Conservation (phyloP, 106 monocot genomes). For the Phalaenopsis equestris region DNA sequence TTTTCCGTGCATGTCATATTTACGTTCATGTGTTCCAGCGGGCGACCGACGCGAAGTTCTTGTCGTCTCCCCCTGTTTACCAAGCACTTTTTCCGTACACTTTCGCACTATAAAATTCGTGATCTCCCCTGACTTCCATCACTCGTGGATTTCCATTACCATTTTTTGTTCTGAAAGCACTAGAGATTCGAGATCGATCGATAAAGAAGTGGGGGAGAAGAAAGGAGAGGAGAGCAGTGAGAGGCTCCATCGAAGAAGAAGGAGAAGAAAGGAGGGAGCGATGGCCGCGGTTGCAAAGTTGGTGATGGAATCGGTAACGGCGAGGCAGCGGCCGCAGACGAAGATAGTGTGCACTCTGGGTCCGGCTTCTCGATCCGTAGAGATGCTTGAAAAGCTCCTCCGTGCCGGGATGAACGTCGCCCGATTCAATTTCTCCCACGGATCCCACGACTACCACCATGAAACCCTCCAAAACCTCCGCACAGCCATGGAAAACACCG, state of each 20-base stretch:
- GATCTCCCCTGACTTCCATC: no score
- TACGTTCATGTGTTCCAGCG: no score
- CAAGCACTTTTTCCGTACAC: background rate
- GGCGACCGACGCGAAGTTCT: background rate
- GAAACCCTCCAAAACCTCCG: conserved; percentile 21
- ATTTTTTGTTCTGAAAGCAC: background rate
- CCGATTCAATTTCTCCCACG: conserved; percentile 56
- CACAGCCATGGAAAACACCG: conserved; percentile 18
- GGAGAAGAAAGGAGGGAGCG: background rate
- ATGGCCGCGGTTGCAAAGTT: background rate
- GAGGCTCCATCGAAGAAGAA: background rate
- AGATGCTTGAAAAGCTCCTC: conserved; percentile 42
- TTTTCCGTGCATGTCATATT: no score
- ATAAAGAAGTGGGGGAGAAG: background rate
- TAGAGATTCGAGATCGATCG: background rate
- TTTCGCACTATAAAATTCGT: background rate
- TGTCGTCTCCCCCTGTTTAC: background rate
- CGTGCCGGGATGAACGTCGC: conserved; percentile 52
- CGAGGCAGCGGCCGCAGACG: conserved; percentile 26
- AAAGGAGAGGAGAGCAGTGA: background rate
- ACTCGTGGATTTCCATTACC: background rate
- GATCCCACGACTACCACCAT: conserved; percentile 50
- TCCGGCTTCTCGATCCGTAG: conserved; percentile 47
- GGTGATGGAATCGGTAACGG: background rate
- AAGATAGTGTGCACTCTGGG: conserved; percentile 69